phyloP scores from a whole-genome alignment of 2,329 filamentous ascomycete genomes.

The Dactylonectria macrodidyma region DNA sequence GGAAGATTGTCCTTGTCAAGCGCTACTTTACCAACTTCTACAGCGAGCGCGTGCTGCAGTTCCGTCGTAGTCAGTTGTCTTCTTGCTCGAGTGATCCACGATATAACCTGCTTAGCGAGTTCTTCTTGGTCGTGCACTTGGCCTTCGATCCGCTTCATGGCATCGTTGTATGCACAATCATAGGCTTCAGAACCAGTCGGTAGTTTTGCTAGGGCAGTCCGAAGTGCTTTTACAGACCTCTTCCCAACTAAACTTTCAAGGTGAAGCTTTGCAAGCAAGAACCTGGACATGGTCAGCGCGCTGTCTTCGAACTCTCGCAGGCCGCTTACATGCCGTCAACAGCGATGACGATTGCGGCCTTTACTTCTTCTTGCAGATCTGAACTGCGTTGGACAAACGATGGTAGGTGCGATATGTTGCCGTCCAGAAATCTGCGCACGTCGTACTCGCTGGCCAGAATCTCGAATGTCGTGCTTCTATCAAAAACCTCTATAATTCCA shows the following conservation, averaged over 20 bases:
- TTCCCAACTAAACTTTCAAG: not conserved
- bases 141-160: constrained; percentile 59
- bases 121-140: constrained; percentile 51
- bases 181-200: constrained; percentile 50
- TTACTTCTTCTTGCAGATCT: constrained; percentile 25
- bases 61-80: constrained; percentile 52
- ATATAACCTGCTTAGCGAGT: constrained; percentile 56
- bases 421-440: constrained; percentile 11
- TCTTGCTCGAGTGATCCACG: constrained; percentile 58
- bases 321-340: constrained; percentile 24
- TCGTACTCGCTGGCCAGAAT: constrained; percentile 4
- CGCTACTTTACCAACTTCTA: constrained; percentile 44
- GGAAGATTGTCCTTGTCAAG: constrained; percentile 55
- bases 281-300: not conserved
- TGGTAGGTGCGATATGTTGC: constrained; percentile 6
- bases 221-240: constrained; percentile 51
- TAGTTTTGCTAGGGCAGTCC: constrained; percentile 49
- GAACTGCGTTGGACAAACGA: not conserved
- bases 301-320: no score
- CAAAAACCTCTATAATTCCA: not conserved
- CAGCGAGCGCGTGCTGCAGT: constrained; percentile 60
- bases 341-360: not conserved
- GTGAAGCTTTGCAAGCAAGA: constrained; percentile 6
- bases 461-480: not conserved
- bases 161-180: constrained; percentile 56